Base-by-base conservation (phyloP, 352 stramenopile genomes). In the Globisporangium spiculum region DNA sequence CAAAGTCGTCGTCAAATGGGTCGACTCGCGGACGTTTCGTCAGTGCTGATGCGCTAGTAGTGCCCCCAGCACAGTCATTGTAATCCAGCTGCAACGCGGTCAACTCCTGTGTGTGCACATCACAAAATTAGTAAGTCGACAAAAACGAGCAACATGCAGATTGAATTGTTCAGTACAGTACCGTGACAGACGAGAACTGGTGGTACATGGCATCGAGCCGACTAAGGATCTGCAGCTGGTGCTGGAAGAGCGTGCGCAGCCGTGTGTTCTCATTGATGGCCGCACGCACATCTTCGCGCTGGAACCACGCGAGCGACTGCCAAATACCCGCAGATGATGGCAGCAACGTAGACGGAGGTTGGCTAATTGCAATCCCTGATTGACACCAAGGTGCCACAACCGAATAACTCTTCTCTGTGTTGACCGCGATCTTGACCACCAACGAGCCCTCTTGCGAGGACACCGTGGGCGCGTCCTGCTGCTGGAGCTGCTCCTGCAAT, bases 241-340 rank as follows among this genome's bases (percentile, higher is more conserved):
- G 46, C 67, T 81, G 74, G 34, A 70, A 73, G 58, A 78, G 63
- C 2, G 50, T 38, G 2, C 74, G 68, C 12, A 83, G 67, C 0
- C 70, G 68, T 66, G 68, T 68, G 69, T 83, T 83, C 44, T 83
- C 67, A 32, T 62, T 52, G 64, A 70, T 68, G 24, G 76, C 75
- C 10, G 69, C 71, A 5, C 67, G 64, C 6, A 77, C 70, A 38
- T 77, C 66, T 4, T 65, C 63, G 53, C 77, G 77, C 27, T 83
- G 72, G 22, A 74, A 74, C 44, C 56, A 62, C 6, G 76, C 72
- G 38, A 81, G 80, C 14, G 55, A 67, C 60, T 83, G 66, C 76
- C 76, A 83, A 6, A 74, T 52, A 10, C 30, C 24, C 6, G 46
- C 20, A n/a, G 46, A 54, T 20, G 46, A 54, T 22, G 44, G 44